Evolutionary conservation across 139 green algal species (phyloP).

Genomic region (Haematococcus lacustris): DNA sequence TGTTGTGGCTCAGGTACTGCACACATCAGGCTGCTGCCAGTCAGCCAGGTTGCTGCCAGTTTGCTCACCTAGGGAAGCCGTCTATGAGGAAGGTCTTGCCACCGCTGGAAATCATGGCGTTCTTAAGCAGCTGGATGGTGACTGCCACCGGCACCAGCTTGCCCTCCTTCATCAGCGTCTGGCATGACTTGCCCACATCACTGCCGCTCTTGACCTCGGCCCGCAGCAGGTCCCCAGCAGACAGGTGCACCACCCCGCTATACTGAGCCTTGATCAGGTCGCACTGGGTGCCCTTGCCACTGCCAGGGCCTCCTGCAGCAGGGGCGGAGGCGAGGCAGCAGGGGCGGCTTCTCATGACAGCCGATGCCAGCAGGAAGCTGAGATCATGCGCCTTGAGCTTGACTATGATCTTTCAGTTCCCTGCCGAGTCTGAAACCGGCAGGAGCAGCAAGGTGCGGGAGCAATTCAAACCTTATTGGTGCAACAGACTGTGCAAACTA

Average conservation of each 20-base stretch:
- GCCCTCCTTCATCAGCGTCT: constrained; percentile 74
- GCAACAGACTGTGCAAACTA: too few species aligned
- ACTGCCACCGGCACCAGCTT: constrained; percentile 69
- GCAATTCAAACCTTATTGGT: too few species aligned
- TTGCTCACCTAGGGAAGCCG: constrained; percentile 72
- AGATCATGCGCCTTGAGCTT: too few species aligned
- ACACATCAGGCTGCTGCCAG: too few species aligned
- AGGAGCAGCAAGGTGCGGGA: too few species aligned
- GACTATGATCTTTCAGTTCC: too few species aligned
- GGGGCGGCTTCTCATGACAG: too few species aligned
- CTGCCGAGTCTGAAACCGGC: too few species aligned
- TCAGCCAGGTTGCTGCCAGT: too few species aligned
- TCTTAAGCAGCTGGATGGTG: constrained; percentile 66
- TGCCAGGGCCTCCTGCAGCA: constrained; percentile 35
- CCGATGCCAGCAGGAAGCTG: too few species aligned
- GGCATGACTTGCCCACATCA: constrained; percentile 52
- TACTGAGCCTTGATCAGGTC: constrained; percentile 31
- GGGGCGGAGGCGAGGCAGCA: too few species aligned
- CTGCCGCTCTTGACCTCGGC: constrained; percentile 62
- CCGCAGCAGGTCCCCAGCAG: constrained; percentile 66
- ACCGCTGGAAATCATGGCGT: constrained; percentile 55
- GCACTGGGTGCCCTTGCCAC: constrained; percentile 46
- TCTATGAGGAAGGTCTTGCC: constrained; percentile 80
- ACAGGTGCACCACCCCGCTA: constrained; percentile 39
- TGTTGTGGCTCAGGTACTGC: too few species aligned